A percentile compares a stretch with the other conserved stretches of the same genome.
Evolutionary conservation across 2,329 filamentous ascomycete genomes (phyloP).

Genomic region (Neoscytalidium dimidiatum): DNA sequence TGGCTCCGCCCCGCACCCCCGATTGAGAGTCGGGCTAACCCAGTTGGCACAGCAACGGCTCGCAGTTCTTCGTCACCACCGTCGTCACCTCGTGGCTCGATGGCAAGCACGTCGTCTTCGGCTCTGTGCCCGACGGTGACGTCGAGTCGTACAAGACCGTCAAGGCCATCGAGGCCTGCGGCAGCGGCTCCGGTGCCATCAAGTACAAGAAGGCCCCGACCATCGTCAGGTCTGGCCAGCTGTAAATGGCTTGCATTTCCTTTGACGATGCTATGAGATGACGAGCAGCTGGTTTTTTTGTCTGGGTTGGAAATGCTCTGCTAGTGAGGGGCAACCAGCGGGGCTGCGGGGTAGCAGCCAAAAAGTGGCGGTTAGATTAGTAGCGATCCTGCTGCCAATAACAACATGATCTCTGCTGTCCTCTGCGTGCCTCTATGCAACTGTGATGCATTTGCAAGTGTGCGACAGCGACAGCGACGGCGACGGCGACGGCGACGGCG

Average conservation of each 20-base stretch:
- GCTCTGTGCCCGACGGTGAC: slow-evolving; percentile 64
- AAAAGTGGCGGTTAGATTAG: slow-evolving; percentile 19
- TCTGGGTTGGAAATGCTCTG: neutral
- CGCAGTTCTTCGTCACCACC: slow-evolving; percentile 74
- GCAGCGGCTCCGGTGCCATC: slow-evolving; percentile 56
- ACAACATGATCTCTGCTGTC: slow-evolving; percentile 14
- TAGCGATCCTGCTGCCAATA: slow-evolving; percentile 11
- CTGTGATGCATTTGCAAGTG: neutral
- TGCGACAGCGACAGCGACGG: neutral
- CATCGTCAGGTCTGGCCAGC: slow-evolving; percentile 55
- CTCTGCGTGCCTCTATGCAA: neutral
- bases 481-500: neutral
- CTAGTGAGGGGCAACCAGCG: slow-evolving; percentile 16
- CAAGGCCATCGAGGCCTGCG: slow-evolving; percentile 61
- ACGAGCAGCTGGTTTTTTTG: slow-evolving; percentile 6
- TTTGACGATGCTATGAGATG: slow-evolving; percentile 13
- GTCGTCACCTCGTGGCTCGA: slow-evolving; percentile 70
- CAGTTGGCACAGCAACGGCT: slow-evolving; percentile 59
- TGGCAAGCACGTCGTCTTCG: slow-evolving; percentile 83
- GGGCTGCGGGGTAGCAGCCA: slow-evolving; percentile 20
- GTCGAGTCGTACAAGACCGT: slow-evolving; percentile 56
- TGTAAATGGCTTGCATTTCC: slow-evolving; percentile 6
- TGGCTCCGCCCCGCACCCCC: neutral
- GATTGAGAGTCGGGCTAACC: slow-evolving; percentile 21
- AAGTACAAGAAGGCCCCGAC: slow-evolving; percentile 55